phyloP scores from a whole-genome alignment of 805 yeast genomes.

The Candida ipomoeae region DNA sequence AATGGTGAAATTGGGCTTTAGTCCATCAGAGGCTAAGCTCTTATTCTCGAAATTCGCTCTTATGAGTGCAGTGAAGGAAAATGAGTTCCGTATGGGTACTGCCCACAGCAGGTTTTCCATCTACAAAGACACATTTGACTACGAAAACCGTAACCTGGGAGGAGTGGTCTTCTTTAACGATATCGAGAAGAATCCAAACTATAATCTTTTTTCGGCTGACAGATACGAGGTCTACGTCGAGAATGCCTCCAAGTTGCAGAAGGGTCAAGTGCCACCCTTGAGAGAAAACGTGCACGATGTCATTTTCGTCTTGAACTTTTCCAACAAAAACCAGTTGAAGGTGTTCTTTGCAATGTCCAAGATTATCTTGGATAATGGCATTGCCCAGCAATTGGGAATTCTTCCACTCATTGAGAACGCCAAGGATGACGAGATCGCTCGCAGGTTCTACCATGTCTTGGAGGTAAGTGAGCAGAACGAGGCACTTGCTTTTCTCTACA shows the following conservation, averaged over 20 bases:
- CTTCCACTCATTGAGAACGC: slow-evolving; percentile 52
- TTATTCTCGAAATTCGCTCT: slow-evolving; percentile 37
- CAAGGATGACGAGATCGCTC: slow-evolving; percentile 26
- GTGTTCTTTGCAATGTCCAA: slow-evolving; percentile 48
- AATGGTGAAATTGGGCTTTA: slow-evolving; percentile 28
- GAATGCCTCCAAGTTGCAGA: slow-evolving; percentile 9
- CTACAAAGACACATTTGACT: slow-evolving; percentile 23
- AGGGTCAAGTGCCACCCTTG: slow-evolving; percentile 63
- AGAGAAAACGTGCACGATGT: slow-evolving; percentile 72
- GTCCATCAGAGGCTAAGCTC: slow-evolving; percentile 28
- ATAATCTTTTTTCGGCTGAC: slow-evolving; percentile 38
- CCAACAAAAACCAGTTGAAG: slow-evolving; percentile 47
- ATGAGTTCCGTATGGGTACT: slow-evolving; percentile 33
- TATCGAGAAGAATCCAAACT: slow-evolving; percentile 58
- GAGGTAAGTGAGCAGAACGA: slow-evolving; percentile 29
- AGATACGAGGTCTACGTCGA: slow-evolving; percentile 46
- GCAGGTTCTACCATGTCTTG: slow-evolving; percentile 31
- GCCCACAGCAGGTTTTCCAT: slow-evolving; percentile 33
- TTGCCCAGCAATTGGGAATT: slow-evolving; percentile 80
- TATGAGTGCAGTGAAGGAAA: slow-evolving; percentile 35
- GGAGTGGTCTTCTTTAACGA: slow-evolving; percentile 73
- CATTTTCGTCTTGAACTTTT: slow-evolving; percentile 63
- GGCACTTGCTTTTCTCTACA: slow-evolving; percentile 38
- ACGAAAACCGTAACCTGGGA: slow-evolving; percentile 18
- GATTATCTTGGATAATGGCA: slow-evolving; percentile 48